phyloP scores from a whole-genome alignment of 106 monocot genomes.

The Cymbidium sinense region DNA sequence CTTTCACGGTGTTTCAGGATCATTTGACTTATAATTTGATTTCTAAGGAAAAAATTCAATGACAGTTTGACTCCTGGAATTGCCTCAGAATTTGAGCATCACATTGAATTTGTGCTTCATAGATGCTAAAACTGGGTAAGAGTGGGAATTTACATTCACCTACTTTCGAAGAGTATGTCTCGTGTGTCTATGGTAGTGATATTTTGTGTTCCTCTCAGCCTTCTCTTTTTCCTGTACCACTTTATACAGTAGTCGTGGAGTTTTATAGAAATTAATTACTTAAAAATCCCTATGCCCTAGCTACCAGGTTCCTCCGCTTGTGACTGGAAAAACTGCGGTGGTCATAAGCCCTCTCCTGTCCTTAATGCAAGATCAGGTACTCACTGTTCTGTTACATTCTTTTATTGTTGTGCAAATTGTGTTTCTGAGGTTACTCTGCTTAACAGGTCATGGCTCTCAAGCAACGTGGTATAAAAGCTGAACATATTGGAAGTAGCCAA shows the following conservation, averaged over 20 bases:
- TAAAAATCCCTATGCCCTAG: slow-evolving; percentile 21
- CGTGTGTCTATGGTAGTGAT: background rate
- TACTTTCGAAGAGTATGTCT: background rate
- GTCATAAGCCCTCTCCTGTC: slow-evolving; percentile 89
- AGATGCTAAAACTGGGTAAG: no score
- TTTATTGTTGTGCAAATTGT: background rate
- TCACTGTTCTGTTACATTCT: background rate
- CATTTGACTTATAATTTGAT: no score
- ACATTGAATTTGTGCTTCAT: no score
- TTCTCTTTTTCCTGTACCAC: background rate
- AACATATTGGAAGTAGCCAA: slow-evolving; percentile 83
- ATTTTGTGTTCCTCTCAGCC: background rate
- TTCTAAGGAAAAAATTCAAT: no score
- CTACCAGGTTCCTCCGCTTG: slow-evolving; percentile 91
- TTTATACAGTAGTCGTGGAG: background rate
- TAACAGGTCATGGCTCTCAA: slow-evolving; percentile 85
- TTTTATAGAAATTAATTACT: background rate
- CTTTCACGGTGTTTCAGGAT: no score
- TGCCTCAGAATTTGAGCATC: no score
- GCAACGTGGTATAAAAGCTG: slow-evolving; percentile 70
- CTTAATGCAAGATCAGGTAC: slow-evolving; percentile 98
- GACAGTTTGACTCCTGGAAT: no score
- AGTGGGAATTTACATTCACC: background rate
- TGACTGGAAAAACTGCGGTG: slow-evolving; percentile 64
- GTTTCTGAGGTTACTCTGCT: slow-evolving; percentile 1